phyloP scores from a whole-genome alignment of 257 asterid genomes.

The Marsdenia floribunda region DNA sequence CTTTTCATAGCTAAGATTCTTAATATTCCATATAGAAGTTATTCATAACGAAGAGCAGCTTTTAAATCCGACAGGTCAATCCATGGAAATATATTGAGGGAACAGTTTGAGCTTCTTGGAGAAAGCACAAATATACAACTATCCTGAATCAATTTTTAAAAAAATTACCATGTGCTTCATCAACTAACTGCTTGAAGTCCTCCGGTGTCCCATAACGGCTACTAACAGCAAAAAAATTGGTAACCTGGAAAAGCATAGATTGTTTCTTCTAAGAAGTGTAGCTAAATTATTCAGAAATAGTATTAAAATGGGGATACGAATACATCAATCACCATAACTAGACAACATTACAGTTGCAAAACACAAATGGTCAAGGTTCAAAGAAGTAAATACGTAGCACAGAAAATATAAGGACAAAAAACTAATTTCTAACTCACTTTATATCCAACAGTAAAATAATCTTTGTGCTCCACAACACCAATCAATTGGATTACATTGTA shows the following conservation, averaged over 20 bases:
- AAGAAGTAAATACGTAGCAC: neutral
- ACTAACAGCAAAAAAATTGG: constrained; percentile 90
- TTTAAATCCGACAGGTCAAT: neutral
- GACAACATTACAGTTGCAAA: neutral
- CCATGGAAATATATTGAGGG: neutral
- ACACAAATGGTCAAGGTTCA: neutral
- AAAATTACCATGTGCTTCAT: constrained; percentile 87
- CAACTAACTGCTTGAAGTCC: constrained; percentile 90
- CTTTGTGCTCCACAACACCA: constrained; percentile 94
- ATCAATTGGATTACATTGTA: constrained; percentile 87
- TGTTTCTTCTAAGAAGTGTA: neutral
- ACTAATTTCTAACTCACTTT: constrained; percentile 50
- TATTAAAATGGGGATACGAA: neutral
- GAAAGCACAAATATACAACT: constrained; percentile 10
- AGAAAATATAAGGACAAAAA: neutral
- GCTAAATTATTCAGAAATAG: neutral
- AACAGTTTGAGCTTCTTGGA: neutral
- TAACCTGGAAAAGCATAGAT: constrained; percentile 50
- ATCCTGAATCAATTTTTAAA: constrained; percentile 5
- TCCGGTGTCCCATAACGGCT: constrained; percentile 98
- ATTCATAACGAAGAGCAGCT: neutral
- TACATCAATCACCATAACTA: neutral
- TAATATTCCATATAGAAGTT: neutral
- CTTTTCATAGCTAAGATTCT: neutral
- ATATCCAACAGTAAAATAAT: constrained; percentile 84